These are phyloP conservation scores for Endothia cerciana DNA, from an alignment of 2,329 filamentous ascomycete species.

Conservation along the genomic window DNA sequence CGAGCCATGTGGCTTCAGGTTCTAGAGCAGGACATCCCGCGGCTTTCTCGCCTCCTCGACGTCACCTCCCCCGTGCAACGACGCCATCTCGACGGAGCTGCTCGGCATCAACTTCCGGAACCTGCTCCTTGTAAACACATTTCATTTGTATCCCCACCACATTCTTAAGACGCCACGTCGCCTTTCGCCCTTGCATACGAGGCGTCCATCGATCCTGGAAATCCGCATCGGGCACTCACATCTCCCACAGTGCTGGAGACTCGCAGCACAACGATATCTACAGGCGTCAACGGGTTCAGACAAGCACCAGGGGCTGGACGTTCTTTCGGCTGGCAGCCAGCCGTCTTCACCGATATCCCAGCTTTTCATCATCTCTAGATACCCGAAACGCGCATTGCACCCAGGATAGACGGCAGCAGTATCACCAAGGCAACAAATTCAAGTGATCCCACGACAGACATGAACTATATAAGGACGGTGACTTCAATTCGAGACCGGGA, in stretches of 20 bases:
- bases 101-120: too few relatives aligned
- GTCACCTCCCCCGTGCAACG: background rate
- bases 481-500: background rate
- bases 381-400: constrained; percentile 24
- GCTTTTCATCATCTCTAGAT: constrained; percentile 18
- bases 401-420: constrained; percentile 20
- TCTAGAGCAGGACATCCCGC: constrained; percentile 29
- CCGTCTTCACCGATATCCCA: background rate
- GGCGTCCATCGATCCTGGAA: constrained; percentile 1
- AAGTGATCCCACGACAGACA: constrained; percentile 9
- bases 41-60: background rate
- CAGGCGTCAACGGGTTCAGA: constrained; percentile 8
- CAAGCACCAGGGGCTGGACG: background rate
- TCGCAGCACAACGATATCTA: background rate
- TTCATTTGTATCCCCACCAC: background rate
- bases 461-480: background rate
- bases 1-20: constrained; percentile 38
- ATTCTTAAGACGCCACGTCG: too few relatives aligned
- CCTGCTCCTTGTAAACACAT: background rate
- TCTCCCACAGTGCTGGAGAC: too few relatives aligned
- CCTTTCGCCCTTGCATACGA: background rate
- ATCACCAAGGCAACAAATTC: constrained; percentile 15
- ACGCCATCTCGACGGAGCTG: background rate
- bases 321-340: constrained; percentile 3
- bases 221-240: background rate